Evolutionary conservation across 352 stramenopile genomes (phyloP).

Genomic region (Globisporangium iwayamae): DNA sequence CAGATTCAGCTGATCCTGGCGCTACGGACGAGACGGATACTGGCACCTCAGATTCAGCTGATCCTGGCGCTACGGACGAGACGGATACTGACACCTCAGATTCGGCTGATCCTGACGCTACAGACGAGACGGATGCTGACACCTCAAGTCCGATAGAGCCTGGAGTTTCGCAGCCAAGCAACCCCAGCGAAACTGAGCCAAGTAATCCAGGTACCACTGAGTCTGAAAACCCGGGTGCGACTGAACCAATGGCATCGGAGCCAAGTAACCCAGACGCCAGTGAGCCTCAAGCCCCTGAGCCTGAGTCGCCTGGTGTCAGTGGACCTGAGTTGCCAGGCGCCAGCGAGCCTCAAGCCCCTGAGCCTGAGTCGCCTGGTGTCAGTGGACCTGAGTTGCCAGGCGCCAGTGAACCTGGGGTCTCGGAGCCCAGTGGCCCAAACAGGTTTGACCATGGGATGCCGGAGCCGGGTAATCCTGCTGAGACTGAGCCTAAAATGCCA

Average conservation of each 20-base stretch:
- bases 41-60: not conserved
- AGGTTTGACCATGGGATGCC: not conserved
- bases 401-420: not conserved
- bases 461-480: not conserved
- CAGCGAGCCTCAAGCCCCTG: not conserved
- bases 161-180: not conserved
- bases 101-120: too few species aligned
- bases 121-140: too few species aligned
- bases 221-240: not conserved
- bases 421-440: not conserved
- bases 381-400: too few species aligned
- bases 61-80: too few species aligned
- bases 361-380: not conserved
- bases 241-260: not conserved
- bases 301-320: not conserved
- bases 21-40: not conserved
- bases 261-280: not conserved
- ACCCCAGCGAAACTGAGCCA: too few species aligned
- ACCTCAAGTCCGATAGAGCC: not conserved
- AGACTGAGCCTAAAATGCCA: not conserved
- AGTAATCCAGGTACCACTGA: not conserved
- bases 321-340: not conserved
- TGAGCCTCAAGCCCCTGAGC: not conserved
- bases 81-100: too few species aligned
- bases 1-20: not conserved